Conservation (phyloP, 179 eudicot species). For the Patellifolia procumbens region DNA sequence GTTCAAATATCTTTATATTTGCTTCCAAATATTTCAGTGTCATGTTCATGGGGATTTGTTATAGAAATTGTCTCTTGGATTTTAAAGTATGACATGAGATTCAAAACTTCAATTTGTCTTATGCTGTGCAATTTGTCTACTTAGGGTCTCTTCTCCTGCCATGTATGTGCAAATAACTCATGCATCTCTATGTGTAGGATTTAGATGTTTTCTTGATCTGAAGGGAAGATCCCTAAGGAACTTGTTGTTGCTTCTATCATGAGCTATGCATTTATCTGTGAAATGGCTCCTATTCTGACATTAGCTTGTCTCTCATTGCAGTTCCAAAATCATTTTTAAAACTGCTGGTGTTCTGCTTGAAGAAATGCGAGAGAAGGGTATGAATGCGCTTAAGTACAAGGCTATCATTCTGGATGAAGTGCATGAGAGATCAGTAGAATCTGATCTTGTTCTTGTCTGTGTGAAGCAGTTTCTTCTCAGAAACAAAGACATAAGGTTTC, state of each 20-base stretch:
- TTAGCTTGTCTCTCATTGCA: conserved; percentile 28
- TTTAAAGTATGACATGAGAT: conserved; percentile 1
- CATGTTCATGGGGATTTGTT: neutral
- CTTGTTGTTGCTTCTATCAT: neutral
- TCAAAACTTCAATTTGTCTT: neutral
- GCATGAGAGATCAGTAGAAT: conserved; percentile 98
- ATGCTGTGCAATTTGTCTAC: conserved; percentile 12
- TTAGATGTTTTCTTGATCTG: neutral
- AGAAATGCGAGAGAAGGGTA: conserved; percentile 89
- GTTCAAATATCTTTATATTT: neutral
- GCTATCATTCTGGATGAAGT: conserved; percentile 95
- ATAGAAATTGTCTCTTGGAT: neutral
- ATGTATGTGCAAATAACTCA: conserved; percentile 2
- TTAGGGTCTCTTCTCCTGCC: conserved; percentile 6
- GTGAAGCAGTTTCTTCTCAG: conserved; percentile 82
- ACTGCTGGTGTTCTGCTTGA: conserved; percentile 96
- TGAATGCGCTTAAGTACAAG: conserved; percentile 83
- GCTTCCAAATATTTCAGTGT: neutral
- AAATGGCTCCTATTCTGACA: conserved; percentile 1
- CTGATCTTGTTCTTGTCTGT: conserved; percentile 95
- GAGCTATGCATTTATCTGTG: neutral
- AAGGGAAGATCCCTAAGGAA: neutral
- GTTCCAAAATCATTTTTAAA: conserved; percentile 83
- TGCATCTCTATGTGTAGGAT: neutral
- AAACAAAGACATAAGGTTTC: conserved; percentile 67